Base-by-base conservation (phyloP, 1,139 yeast species). In the Candida pseudocylindracea region DNA sequence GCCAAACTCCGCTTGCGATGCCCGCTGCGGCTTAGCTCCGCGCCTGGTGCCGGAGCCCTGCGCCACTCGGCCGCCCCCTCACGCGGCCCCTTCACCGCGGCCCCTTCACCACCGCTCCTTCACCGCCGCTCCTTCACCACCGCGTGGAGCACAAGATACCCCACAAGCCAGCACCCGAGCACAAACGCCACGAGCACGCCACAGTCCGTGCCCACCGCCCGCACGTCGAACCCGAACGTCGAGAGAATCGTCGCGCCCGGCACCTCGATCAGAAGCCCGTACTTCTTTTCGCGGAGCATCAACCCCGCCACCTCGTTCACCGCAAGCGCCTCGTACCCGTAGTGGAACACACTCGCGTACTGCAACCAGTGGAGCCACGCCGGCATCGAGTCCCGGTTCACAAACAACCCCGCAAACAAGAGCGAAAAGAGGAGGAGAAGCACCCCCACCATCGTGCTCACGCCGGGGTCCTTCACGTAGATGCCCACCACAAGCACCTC, bases 201-300 rank as follows among this genome's bases (percentile, higher is more conserved):
- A 54, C 46, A 12, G 60, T 54, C 39, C 72, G 68, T 8, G 61
- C 56, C 0, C 53, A 56, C 36, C 80, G 88, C 91, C 29, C 72
- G 68, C 12, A 80, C 85, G 40, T 79, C 67, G 51, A 88, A 88
- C 0, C 98, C 98, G 57, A 88, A 88, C 0, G 96, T 83, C 42
- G 92, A 78, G 41, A 88, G 62, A 37, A 88, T 88, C 1, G 93
- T 91, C 2, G 98, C 96, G 6, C 98, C 98, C 0, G 98, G 98
- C n/a, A 88, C 92, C 51, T 83, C 94, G 41, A 88, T 88, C 33
- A 88, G 78, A 30, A 88, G 62, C 0, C 98, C 98, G 45, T 73
- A 88, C 51, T 88, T 88, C 48, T 72, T 73, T 48, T 88, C 98
- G 40, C 70, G 72, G 43, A 88, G 60, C 10, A 81, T 72, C 46